Evolutionary conservation across 2,329 filamentous ascomycete genomes (phyloP), one percentile per base, ranked within the genome.

Genomic region (Exophiala spinifera): DNA sequence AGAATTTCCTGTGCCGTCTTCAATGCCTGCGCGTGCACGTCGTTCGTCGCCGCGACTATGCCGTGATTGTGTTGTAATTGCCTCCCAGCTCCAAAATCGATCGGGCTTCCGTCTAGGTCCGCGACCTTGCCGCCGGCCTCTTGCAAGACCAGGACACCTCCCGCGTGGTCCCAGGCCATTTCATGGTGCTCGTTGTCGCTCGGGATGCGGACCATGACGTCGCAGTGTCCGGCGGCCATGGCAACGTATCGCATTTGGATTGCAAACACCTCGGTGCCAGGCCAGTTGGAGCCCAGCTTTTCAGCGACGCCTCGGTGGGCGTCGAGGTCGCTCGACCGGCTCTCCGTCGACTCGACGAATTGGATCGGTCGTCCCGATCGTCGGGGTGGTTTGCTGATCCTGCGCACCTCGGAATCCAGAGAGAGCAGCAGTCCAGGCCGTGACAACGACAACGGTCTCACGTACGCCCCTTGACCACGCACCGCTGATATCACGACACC

Each of bases 161-260:
- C 79, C 1, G 76, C 76, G 65, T 82, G 79, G 64, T 82, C 79
- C 79, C 79, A 82, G n/a, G 79, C 69, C 53, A 74, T 73, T 1
- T 76, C 77, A 28, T 72, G 76, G 57, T 78, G 72, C 3, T 70
- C 70, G 51, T 77, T 71, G 3, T 71, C 70, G 49, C 69, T 69
- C 7, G 77, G 75, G 21, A 79, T 73, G 40, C 78, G 75, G 14
- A 81, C 62, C 63, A 78, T 71, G 21, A 77, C 72, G 60, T 79
- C 75, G 23, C 74, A 74, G 21, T 73, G 74, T 13, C 77, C 78
- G 0, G 80, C 71, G 1, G 78, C 73, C 34, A 80, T 72, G 2
- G 77, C 74, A 2, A 79, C 71, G 61, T 82, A 81, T 49, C 78
- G 75, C 71, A 82, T 74, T 62, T 81, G 77, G 50, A 77, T 73